A percentile compares a stretch with the other conserved stretches of the same genome.
These are phyloP conservation scores for Spergularia bocconei DNA, from an alignment of 148 eudicot genomes.

Conservation along the genomic window DNA sequence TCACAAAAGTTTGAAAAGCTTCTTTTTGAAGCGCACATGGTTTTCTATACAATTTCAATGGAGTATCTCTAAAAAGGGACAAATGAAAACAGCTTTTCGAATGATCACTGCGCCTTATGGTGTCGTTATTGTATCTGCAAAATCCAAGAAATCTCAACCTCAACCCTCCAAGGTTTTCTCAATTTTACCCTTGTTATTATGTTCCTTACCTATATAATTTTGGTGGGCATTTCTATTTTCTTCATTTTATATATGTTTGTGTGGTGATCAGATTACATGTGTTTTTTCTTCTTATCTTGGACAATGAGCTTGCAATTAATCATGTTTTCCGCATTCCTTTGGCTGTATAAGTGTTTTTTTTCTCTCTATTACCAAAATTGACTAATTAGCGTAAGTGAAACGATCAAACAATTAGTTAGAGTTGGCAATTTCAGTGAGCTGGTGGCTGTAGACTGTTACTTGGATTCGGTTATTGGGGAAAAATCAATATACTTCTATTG, in stretches of 20 bases:
- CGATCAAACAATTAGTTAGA: too few relatives aligned
- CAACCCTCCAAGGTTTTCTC: conserved; percentile 32
- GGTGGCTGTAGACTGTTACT: too few relatives aligned
- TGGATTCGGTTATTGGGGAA: neutral
- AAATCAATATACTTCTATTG: neutral
- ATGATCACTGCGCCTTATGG: conserved; percentile 7
- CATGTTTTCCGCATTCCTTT: neutral
- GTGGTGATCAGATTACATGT: too few relatives aligned
- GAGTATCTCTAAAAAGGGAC: neutral
- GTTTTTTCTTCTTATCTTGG: neutral
- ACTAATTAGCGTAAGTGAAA: too few relatives aligned
- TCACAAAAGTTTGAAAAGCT: neutral
- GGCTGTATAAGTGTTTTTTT: too few relatives aligned
- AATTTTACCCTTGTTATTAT: neutral
- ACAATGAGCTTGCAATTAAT: neutral
- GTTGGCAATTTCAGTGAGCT: too few relatives aligned
- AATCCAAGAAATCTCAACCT: conserved; percentile 41
- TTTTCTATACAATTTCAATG: neutral
- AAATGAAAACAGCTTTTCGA: conserved; percentile 12
- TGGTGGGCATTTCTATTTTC: neutral
- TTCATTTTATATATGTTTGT: neutral
- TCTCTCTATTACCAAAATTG: too few relatives aligned
- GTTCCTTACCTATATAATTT: neutral
- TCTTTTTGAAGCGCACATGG: neutral
- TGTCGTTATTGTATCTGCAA: conserved; percentile 43